A percentile compares a stretch with the other conserved stretches of the same genome.
Conservation (phyloP, 768 basidiomycete genomes). For the Sistotremastrum niveocremeum region DNA sequence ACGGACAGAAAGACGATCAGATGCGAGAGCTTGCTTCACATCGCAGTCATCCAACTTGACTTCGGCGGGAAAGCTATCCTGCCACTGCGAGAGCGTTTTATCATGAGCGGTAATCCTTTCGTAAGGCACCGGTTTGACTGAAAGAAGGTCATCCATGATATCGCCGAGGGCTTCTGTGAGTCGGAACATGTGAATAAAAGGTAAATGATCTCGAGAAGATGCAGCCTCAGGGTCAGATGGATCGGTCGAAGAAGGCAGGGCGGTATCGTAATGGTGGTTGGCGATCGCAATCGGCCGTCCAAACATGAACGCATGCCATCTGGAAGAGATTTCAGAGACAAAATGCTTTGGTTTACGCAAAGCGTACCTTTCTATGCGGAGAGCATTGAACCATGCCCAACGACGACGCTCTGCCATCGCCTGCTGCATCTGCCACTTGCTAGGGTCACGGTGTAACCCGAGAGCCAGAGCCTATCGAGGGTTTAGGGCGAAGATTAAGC, state of each 20-base stretch:
- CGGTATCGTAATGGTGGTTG: conserved; percentile 75
- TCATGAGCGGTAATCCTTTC: conserved; percentile 63
- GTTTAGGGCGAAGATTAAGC: too few relatives aligned
- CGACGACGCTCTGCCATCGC: conserved; percentile 63
- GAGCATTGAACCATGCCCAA: conserved; percentile 88
- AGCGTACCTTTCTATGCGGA: conserved; percentile 61
- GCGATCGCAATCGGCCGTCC: conserved; percentile 65
- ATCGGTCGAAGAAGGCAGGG: conserved; percentile 56
- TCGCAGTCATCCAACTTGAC: conserved; percentile 66
- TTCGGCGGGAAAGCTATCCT: conserved; percentile 61
- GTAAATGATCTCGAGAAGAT: conserved; percentile 41
- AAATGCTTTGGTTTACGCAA: conserved; percentile 3
- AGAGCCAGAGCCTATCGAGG: too few relatives aligned
- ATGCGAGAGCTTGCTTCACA: conserved; percentile 59
- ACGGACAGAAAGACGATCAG: conserved; percentile 40
- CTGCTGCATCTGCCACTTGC: conserved; percentile 56
- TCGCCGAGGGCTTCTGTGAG: conserved; percentile 71
- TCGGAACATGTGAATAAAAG: conserved; percentile 61
- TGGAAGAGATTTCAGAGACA: conserved; percentile 15
- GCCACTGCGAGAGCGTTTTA: conserved; percentile 57
- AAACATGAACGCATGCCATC: conserved; percentile 84
- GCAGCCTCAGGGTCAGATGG: conserved; percentile 47
- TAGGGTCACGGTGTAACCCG: conserved; percentile 78
- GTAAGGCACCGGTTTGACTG: conserved; percentile 66
- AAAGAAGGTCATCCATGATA: conserved; percentile 76